phyloP scores from a whole-genome alignment of 306 rosid species.

The Hippophae gyantsensis region DNA sequence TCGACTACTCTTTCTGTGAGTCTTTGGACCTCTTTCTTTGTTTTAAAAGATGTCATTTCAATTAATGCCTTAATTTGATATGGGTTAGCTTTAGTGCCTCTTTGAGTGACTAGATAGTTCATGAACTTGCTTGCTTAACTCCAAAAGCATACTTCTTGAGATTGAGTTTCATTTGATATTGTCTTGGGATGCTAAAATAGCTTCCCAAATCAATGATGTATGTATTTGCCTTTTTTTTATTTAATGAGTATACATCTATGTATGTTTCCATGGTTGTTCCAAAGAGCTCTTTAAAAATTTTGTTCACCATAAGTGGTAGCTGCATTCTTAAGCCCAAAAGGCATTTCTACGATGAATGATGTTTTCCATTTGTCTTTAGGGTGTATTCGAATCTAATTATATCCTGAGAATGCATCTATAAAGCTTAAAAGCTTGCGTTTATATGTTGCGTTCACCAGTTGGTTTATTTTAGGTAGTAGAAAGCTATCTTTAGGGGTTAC shows the following conservation, averaged over 20 bases:
- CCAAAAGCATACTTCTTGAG: not conserved
- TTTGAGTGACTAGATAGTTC: not conserved
- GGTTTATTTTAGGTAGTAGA: too few relatives aligned
- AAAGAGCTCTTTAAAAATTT: too few relatives aligned
- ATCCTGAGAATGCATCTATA: too few relatives aligned
- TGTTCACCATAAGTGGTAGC: not conserved
- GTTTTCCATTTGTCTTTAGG: not conserved
- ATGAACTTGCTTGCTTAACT: not conserved
- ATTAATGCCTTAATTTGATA: not conserved
- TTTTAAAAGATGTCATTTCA: not conserved
- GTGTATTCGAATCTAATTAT: not conserved
- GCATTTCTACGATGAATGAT: not conserved
- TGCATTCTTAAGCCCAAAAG: not conserved
- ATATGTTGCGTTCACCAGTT: too few relatives aligned
- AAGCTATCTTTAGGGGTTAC: too few relatives aligned
- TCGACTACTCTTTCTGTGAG: not conserved
- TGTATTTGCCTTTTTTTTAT: not conserved
- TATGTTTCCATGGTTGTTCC: not conserved
- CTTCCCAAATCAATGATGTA: not conserved
- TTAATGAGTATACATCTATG: not conserved
- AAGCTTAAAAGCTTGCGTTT: too few relatives aligned
- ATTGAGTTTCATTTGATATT: not conserved
- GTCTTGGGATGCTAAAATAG: too few relatives aligned
- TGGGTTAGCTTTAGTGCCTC: not conserved
- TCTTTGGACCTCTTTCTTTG: not conserved